Percentiles rank a stretch among this genome's conserved stretches.
Evolutionary conservation across 1,139 yeast genomes (phyloP).

Genomic region (Yamadazyma aaseri): DNA sequence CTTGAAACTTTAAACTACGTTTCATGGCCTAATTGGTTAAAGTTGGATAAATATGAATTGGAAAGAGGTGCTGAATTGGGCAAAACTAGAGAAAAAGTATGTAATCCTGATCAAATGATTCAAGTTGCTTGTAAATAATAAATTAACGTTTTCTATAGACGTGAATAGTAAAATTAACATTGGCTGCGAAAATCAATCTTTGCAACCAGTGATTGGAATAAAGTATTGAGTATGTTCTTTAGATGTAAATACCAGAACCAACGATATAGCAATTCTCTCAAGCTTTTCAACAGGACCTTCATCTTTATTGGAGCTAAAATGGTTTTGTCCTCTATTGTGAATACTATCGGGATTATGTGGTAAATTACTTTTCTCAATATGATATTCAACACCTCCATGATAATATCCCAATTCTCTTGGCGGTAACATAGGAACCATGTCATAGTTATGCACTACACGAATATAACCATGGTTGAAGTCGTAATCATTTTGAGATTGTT

Average conservation of each 20-base stretch:
- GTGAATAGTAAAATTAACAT: no score
- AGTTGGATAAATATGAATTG: constrained; percentile 54
- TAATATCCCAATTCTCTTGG: constrained; percentile 40
- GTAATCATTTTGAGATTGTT: constrained; percentile 9
- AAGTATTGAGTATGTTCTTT: constrained; percentile 37
- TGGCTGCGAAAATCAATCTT: constrained; percentile 2
- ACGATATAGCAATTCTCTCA: not conserved
- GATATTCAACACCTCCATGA: constrained; percentile 52
- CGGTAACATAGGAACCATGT: constrained; percentile 59
- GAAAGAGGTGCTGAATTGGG: constrained; percentile 45
- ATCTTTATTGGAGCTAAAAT: not conserved
- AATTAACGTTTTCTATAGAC: no score
- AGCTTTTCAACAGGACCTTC: not conserved
- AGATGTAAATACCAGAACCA: constrained; percentile 24
- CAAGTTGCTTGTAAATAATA: constrained; percentile 17
- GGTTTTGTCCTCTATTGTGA: constrained; percentile 15
- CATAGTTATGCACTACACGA: constrained; percentile 57
- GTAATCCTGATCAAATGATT: constrained; percentile 51
- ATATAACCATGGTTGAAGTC: constrained; percentile 33
- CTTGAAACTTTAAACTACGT: constrained; percentile 22
- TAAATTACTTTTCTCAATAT: constrained; percentile 38
- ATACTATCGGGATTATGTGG: constrained; percentile 47
- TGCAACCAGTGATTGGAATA: constrained; percentile 33
- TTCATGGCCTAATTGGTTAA: constrained; percentile 74
- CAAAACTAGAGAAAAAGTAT: constrained; percentile 60